Percentiles rank a stretch among this genome's conserved stretches.
Evolutionary conservation across 352 stramenopile species (phyloP).

Genomic region (Pythium sp.): DNA sequence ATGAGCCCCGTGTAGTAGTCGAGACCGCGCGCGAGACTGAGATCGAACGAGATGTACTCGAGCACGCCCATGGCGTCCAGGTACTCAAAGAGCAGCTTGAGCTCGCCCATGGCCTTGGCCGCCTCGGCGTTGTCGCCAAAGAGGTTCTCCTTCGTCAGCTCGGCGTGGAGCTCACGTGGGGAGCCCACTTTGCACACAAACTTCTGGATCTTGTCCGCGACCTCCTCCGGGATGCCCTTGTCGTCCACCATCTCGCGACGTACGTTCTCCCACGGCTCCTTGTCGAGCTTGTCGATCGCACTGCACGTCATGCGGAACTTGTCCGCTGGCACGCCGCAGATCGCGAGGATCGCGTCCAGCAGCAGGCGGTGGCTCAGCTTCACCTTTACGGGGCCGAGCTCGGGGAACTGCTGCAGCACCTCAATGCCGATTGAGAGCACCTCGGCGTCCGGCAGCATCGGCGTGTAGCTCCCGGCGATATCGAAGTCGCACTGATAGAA

Average conservation of each 20-base stretch:
- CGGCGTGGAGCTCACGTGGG: conserved; percentile 83
- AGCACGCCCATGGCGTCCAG: conserved; percentile 96
- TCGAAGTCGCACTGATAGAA: conserved; percentile 99
- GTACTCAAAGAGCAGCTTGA: conserved; percentile 96
- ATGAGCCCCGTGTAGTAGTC: conserved; percentile 99
- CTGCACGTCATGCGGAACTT: conserved; percentile 98
- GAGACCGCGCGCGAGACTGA: conserved; percentile 95
- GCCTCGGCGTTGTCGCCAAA: conserved; percentile 91
- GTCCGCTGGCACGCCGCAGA: conserved; percentile 94
- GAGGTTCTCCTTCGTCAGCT: conserved; percentile 68
- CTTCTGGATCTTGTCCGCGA: conserved; percentile 93
- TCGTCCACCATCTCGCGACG: conserved; percentile 96
- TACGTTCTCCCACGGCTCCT: conserved; percentile 92
- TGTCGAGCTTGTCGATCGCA: conserved; percentile 99
- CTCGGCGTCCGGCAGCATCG: conserved; percentile 97
- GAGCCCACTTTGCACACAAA: conserved; percentile 92
- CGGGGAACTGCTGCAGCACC: conserved; percentile 82
- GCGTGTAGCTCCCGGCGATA: conserved; percentile 93
- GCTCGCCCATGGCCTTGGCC: conserved; percentile 87
- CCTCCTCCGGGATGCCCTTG: conserved; percentile 90
- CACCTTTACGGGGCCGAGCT: conserved; percentile 92
- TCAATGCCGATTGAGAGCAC: conserved; percentile 95
- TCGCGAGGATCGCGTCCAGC: conserved; percentile 96
- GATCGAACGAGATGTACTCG: conserved; percentile 94
- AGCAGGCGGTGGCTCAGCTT: conserved; percentile 98